phyloP scores from a whole-genome alignment of 129 eudicot genomes.

The Kitagawia praeruptora region DNA sequence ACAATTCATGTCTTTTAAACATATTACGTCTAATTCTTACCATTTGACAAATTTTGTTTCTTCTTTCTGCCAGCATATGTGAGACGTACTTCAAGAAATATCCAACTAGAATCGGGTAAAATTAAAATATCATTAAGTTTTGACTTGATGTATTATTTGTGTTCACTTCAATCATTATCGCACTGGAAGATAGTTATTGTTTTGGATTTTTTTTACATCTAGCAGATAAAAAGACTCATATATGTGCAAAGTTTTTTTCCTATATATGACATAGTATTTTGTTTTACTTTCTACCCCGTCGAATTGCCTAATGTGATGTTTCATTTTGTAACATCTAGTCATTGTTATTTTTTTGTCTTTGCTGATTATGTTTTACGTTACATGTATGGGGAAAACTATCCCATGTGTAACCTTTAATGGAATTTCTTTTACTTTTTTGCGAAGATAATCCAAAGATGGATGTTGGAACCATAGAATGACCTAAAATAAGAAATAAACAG shows the following conservation, averaged over 20 bases:
- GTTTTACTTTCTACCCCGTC: too few relatives aligned
- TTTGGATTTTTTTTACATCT: too few relatives aligned
- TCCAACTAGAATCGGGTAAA: slow-evolving; percentile 77
- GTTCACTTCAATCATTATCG: background rate
- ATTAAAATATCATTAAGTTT: background rate
- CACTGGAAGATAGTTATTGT: background rate
- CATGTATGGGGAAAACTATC: background rate
- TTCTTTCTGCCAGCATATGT: slow-evolving; percentile 62
- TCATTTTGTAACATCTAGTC: too few relatives aligned
- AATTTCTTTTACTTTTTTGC: background rate
- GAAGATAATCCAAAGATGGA: background rate
- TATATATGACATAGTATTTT: too few relatives aligned
- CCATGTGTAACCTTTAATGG: background rate
- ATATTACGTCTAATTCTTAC: background rate
- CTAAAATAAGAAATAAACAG: background rate
- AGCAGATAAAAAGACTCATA: too few relatives aligned
- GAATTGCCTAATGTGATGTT: too few relatives aligned
- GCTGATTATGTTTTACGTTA: too few relatives aligned
- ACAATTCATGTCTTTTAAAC: background rate
- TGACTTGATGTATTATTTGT: background rate
- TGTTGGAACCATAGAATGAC: background rate
- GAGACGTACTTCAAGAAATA: slow-evolving; percentile 96
- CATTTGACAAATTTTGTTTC: slow-evolving; percentile 15
- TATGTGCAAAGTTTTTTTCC: too few relatives aligned
- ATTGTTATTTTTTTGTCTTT: too few relatives aligned